A percentile compares a stretch with the other conserved stretches of the same genome.
Evolutionary conservation across 2,329 filamentous ascomycete genomes (phyloP).

Genomic region (Alternaria metachromatica): DNA sequence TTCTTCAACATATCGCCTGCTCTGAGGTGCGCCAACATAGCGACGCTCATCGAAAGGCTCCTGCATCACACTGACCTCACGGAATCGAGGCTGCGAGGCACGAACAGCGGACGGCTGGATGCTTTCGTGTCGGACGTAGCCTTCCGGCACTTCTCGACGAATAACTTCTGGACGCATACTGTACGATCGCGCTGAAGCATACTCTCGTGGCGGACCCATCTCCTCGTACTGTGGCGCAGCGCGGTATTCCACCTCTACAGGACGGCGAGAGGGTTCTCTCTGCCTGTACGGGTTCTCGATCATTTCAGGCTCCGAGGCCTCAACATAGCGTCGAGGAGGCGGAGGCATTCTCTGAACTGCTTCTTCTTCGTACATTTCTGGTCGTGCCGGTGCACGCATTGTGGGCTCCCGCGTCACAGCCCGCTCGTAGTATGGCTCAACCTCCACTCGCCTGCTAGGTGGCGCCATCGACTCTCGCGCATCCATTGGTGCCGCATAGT

Average conservation of each 20-base stretch:
- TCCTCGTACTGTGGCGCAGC: slow-evolving; percentile 45
- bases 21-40: slow-evolving; percentile 39
- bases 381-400: slow-evolving; percentile 56
- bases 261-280: slow-evolving; percentile 64
- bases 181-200: slow-evolving; percentile 43
- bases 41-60: slow-evolving; percentile 43
- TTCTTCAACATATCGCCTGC: slow-evolving; percentile 52
- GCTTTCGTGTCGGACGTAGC: slow-evolving; percentile 49
- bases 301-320: slow-evolving; percentile 65
- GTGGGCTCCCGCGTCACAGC: slow-evolving; percentile 60
- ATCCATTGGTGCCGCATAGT: slow-evolving; percentile 63
- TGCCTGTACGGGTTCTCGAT: slow-evolving; percentile 64
- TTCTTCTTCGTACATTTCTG: slow-evolving; percentile 57
- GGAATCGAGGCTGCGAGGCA: slow-evolving; percentile 43
- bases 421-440: slow-evolving; percentile 71
- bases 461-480: slow-evolving; percentile 63
- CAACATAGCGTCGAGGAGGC: slow-evolving; percentile 59
- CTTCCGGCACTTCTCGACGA: slow-evolving; percentile 43
- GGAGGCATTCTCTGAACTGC: slow-evolving; percentile 51
- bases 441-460: slow-evolving; percentile 56
- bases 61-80: slow-evolving; percentile 52
- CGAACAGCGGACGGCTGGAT: slow-evolving; percentile 49
- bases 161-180: slow-evolving; percentile 49
- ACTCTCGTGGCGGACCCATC: slow-evolving; percentile 46
- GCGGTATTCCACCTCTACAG: slow-evolving; percentile 46